These are phyloP conservation scores for Pouteria glomerata DNA, from an alignment of 148 eudicot species.

Conservation along the genomic window DNA sequence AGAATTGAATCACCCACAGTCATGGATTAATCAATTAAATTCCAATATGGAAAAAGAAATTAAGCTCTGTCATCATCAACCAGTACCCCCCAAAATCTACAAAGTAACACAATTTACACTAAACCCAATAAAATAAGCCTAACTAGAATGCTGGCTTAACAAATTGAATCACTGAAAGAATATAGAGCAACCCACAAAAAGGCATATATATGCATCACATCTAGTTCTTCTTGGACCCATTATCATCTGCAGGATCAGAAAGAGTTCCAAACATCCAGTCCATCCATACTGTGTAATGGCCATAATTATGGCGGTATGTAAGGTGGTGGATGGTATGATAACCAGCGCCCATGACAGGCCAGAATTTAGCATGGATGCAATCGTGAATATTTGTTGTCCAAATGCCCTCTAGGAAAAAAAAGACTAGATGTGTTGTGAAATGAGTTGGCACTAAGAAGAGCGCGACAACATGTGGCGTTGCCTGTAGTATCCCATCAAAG, in stretches of 20 bases:
- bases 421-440: constrained; percentile 53
- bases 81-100: too few relatives aligned
- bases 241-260: constrained; percentile 47
- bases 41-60: too few relatives aligned
- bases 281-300: constrained; percentile 88
- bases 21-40: too few relatives aligned
- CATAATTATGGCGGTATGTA: constrained; percentile 88
- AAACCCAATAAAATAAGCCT: too few relatives aligned
- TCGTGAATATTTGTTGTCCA: constrained; percentile 97
- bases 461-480: constrained; percentile 62
- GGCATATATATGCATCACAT: constrained; percentile 13
- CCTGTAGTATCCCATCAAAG: constrained; percentile 83
- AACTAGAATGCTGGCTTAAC: too few relatives aligned
- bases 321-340: constrained; percentile 94
- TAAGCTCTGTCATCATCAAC: too few relatives aligned
- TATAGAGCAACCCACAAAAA: not conserved
- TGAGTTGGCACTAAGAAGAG: constrained; percentile 72
- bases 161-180: too few relatives aligned
- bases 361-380: constrained; percentile 68
- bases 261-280: constrained; percentile 97
- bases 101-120: too few relatives aligned
- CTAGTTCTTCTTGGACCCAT: constrained; percentile 51
- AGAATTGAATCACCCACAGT: too few relatives aligned
- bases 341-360: constrained; percentile 99
- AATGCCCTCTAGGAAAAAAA: constrained; percentile 59